These are phyloP conservation scores for Yamadazyma jaroonii DNA, from an alignment of 1,139 yeast species.

Conservation along the genomic window DNA sequence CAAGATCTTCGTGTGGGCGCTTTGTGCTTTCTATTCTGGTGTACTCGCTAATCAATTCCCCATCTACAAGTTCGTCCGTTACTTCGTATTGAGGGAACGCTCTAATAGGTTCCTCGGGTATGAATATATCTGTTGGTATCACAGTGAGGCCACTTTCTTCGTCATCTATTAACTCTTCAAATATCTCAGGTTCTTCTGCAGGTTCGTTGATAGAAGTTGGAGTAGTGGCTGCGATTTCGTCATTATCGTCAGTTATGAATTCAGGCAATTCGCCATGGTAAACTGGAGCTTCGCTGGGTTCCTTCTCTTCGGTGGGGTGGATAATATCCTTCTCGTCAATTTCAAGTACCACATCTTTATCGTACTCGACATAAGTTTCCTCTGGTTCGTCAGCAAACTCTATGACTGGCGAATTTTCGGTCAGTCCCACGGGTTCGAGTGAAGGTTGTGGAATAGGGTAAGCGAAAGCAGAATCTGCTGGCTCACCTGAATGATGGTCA, in stretches of 20 bases:
- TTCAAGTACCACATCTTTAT: slow-evolving; percentile 7
- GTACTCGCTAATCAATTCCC: slow-evolving; percentile 7
- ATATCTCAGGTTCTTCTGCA: slow-evolving; percentile 8
- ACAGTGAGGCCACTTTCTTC: slow-evolving; percentile 8
- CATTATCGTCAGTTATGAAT: neutral
- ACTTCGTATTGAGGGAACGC: slow-evolving; percentile 9
- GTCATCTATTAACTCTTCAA: slow-evolving; percentile 9
- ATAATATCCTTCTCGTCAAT: slow-evolving; percentile 8
- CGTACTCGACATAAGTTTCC: slow-evolving; percentile 8
- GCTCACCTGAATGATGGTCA: too few species aligned
- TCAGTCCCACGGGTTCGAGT: neutral
- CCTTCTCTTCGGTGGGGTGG: slow-evolving; percentile 10
- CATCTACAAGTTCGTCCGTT: slow-evolving; percentile 11
- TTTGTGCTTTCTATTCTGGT: slow-evolving; percentile 1
- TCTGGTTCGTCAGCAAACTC: slow-evolving; percentile 3
- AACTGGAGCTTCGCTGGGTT: slow-evolving; percentile 5
- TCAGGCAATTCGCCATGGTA: neutral
- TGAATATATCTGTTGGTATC: slow-evolving; percentile 6
- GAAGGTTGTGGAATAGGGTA: neutral
- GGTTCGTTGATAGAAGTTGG: slow-evolving; percentile 11
- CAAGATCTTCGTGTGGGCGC: slow-evolving; percentile 1
- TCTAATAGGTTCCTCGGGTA: slow-evolving; percentile 4
- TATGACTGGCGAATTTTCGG: neutral
- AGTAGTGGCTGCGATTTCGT: slow-evolving; percentile 2
- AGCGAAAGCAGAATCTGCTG: too few species aligned